These are phyloP conservation scores for Leersia perrieri DNA, from an alignment of 176 grass and related monocot species.

Conservation along the genomic window DNA sequence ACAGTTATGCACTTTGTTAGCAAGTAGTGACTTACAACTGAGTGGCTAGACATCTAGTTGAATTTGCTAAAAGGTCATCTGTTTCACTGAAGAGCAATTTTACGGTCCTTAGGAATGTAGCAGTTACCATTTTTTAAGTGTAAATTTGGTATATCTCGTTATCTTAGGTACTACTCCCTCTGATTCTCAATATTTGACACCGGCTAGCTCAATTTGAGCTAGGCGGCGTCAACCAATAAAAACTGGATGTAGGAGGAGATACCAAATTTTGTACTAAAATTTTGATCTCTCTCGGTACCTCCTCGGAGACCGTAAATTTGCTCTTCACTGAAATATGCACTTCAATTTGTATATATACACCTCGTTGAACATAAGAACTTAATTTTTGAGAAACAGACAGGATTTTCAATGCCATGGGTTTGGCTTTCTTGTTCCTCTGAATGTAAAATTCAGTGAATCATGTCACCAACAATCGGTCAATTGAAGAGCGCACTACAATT, in stretches of 20 bases:
- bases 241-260: too few species aligned
- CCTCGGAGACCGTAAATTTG: too few species aligned
- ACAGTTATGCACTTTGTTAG: background rate
- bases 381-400: background rate
- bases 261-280: too few species aligned
- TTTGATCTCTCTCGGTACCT: too few species aligned
- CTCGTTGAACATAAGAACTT: background rate
- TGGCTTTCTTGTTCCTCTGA: background rate
- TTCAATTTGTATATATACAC: background rate
- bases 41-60: background rate
- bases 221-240: too few species aligned
- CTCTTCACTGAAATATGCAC: background rate
- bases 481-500: background rate
- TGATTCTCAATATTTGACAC: too few species aligned
- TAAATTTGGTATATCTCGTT: too few species aligned
- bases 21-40: background rate
- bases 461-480: constrained; percentile 11
- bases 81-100: too few species aligned
- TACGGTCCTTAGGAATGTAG: too few species aligned
- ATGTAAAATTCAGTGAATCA: constrained; percentile 10
- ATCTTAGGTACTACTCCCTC: too few species aligned
- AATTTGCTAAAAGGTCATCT: background rate
- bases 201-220: too few species aligned
- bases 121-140: too few species aligned
- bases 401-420: background rate